Base-by-base conservation (phyloP, 768 basidiomycete species). In the Lactifluus subvellereus region DNA sequence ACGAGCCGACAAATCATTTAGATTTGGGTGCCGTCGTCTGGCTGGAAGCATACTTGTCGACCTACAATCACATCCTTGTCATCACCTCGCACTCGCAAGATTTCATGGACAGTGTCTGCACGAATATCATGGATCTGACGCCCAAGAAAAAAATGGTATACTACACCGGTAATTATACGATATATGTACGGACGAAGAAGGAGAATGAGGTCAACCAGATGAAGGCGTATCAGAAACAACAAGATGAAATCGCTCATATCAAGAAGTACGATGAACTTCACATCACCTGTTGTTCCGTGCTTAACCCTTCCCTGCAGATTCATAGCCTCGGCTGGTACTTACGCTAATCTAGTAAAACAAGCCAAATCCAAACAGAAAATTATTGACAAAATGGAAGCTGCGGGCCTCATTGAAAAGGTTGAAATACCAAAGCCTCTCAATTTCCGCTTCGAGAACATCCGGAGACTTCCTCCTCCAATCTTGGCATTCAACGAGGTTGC, bases 321-420 rank as follows among this genome's bases (percentile, higher is more conserved):
- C 83, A 98, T 98, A 69, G 93, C 97, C 7, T 95, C 93, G n/a
- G 96, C 96, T 40, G 96, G 96, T 84, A 99, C 96, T 40, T 99
- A 98, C 73, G 97, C 96, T 69, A 99, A 99, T 76, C 84, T 99
- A 68, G 96, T 99, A 70, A 92, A 88, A 71, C 96, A 99, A 76
- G 96, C 96, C 69, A 98, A 99, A 78, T 98, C 95, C 55, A 99
- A 99, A 75, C 96, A 99, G 76, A 99, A 99, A 84, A 98, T 99
- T 67, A 96, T 99, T 76, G 96, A 99, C 82, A 99, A 99, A 84
- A 99, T 99, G 96, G 97, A 99, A 80, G 96, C 96, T 32, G 96
- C 95, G 14, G 96, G 96, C 66, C 82, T 99, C 48, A 82, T 99
- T 72, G 93, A 99, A 76, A 94, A 93, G 77, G 78, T 97, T 62